Percentiles rank a stretch among this genome's conserved stretches.
phyloP scores from a whole-genome alignment of 2,329 filamentous ascomycete genomes.

The Aspergillus bombycis region DNA sequence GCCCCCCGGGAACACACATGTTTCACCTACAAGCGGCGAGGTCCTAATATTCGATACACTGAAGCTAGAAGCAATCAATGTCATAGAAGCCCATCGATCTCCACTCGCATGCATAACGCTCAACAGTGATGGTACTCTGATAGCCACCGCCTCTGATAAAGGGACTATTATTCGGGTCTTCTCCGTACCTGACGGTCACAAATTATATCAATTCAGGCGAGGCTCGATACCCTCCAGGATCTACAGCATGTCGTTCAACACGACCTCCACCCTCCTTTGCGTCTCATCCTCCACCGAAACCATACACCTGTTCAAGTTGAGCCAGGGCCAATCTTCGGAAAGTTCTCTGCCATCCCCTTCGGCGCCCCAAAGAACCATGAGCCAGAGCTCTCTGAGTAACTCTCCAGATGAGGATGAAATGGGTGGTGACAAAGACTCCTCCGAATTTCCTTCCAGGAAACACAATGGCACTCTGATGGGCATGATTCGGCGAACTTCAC shows the following conservation, averaged over 20 bases:
- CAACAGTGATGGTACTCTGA: conserved; percentile 86
- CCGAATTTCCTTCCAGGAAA: conserved; percentile 46
- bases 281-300: conserved; percentile 97
- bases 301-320: conserved; percentile 90
- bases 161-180: conserved; percentile 98
- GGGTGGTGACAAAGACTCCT: conserved; percentile 30
- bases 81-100: conserved; percentile 91
- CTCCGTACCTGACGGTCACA: conserved; percentile 84
- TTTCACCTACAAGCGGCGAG: conserved; percentile 84
- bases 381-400: conserved; percentile 31
- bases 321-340: conserved; percentile 39
- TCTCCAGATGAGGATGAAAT: conserved; percentile 36
- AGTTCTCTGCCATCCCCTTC: conserved; percentile 29
- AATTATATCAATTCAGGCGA: conserved; percentile 92
- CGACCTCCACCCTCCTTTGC: conserved; percentile 87
- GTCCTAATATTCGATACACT: conserved; percentile 91
- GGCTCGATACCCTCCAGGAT: conserved; percentile 95
- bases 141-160: conserved; percentile 95
- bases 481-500: conserved; percentile 90
- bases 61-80: conserved; percentile 88
- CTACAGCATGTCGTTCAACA: conserved; percentile 98
- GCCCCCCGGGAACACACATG: conserved; percentile 72
- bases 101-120: conserved; percentile 87
- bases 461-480: conserved; percentile 80
- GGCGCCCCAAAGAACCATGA: conserved; percentile 29